Evolutionary conservation across 2,329 filamentous ascomycete species (phyloP).

Genomic region (Magnaporthiopsis incrustans): DNA sequence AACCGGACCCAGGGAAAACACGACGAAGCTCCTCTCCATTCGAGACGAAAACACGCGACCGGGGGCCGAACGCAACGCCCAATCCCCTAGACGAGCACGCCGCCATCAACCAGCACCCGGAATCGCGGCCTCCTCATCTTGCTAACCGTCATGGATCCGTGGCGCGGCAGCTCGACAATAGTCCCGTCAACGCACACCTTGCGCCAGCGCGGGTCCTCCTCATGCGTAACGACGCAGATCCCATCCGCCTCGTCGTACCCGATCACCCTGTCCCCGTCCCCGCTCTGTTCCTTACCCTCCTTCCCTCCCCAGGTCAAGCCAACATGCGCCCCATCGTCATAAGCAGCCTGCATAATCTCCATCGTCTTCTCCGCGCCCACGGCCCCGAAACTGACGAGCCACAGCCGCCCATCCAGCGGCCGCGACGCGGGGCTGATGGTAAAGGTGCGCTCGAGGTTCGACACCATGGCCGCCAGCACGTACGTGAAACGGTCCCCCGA

Average conservation of each 20-base stretch:
- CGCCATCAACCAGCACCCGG: constrained; percentile 33
- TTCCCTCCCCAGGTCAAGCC: constrained; percentile 42
- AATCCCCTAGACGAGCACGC: not conserved
- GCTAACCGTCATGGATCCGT: constrained; percentile 62
- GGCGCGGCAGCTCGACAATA: constrained; percentile 64
- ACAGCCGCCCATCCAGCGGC: constrained; percentile 62
- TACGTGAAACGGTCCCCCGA: constrained; percentile 54
- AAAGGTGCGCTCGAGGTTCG: constrained; percentile 74
- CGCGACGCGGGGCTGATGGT: constrained; percentile 67
- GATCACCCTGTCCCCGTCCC: constrained; percentile 37
- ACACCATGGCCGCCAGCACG: constrained; percentile 66
- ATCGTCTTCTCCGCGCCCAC: constrained; percentile 59
- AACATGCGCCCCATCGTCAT: constrained; percentile 49
- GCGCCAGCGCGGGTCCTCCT: constrained; percentile 68
- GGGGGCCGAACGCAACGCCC: too few species aligned
- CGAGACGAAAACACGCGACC: too few species aligned
- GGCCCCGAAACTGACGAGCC: constrained; percentile 68
- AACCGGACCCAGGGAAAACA: too few species aligned
- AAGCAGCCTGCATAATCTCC: constrained; percentile 65
- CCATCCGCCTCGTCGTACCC: constrained; percentile 64
- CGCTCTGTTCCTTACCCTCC: too few species aligned
- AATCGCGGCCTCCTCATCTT: constrained; percentile 36
- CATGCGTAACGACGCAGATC: constrained; percentile 57
- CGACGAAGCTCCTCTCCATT: too few species aligned
- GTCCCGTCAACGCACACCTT: constrained; percentile 88